phyloP scores from a whole-genome alignment of 2,329 filamentous ascomycete species.

The Trichoderma sp. region DNA sequence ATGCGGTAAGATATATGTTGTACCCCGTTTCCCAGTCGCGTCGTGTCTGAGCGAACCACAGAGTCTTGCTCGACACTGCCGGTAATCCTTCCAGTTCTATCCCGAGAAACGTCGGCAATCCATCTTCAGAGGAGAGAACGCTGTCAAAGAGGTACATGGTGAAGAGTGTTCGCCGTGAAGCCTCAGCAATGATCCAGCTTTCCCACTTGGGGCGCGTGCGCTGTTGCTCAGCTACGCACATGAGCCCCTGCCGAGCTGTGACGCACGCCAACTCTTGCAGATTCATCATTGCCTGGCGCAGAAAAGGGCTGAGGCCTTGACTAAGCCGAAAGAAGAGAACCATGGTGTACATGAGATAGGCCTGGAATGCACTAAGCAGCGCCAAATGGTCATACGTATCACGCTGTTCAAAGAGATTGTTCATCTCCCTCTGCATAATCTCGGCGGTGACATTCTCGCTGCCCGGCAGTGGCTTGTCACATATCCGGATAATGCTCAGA shows the following conservation, averaged over 20 bases:
- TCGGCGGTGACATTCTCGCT: constrained; percentile 33
- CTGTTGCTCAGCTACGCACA: constrained; percentile 42
- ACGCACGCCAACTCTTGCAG: constrained; percentile 50
- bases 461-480: constrained; percentile 35
- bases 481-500: constrained; percentile 41
- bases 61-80: constrained; percentile 39
- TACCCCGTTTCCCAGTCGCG: constrained; percentile 45
- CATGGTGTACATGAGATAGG: constrained; percentile 53
- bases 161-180: constrained; percentile 52
- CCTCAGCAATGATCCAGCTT: constrained; percentile 51
- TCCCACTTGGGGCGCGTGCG: constrained; percentile 48
- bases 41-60: constrained; percentile 44
- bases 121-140: constrained; percentile 43
- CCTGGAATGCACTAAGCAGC: constrained; percentile 48
- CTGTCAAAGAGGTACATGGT: constrained; percentile 55
- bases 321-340: constrained; percentile 44
- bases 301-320: constrained; percentile 29
- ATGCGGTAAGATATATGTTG: constrained; percentile 41
- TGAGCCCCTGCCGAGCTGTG: constrained; percentile 40
- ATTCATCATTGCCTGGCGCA: constrained; percentile 46
- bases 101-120: constrained; percentile 47
- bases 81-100: constrained; percentile 46
- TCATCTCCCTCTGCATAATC: constrained; percentile 44
- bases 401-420: constrained; percentile 34
- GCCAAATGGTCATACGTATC: constrained; percentile 28